Conservation (phyloP, 2,329 filamentous ascomycete genomes). For the Aspergillus ruber region DNA sequence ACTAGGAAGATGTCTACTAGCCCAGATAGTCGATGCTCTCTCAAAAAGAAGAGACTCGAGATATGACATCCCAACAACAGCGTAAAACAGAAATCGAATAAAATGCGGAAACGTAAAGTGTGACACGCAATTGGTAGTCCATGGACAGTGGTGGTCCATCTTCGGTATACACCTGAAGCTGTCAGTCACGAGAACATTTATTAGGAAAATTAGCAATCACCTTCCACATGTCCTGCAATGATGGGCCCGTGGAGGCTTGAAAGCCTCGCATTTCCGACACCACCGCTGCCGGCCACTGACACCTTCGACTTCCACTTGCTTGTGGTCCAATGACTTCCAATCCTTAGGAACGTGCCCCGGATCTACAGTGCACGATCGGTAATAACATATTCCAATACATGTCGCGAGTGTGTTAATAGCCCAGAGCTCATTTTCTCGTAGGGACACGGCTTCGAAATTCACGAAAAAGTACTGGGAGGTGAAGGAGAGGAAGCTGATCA, state of each 20-base stretch:
- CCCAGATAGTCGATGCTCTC: constrained; percentile 49
- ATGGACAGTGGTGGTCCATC: constrained; percentile 63
- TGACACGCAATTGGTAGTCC: constrained; percentile 61
- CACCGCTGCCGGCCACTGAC: constrained; percentile 39
- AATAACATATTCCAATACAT: constrained; percentile 55
- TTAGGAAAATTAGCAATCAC: constrained; percentile 26
- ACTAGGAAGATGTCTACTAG: constrained; percentile 49
- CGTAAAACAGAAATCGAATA: constrained; percentile 56
- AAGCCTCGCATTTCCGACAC: constrained; percentile 57
- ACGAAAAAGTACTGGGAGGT: constrained; percentile 54
- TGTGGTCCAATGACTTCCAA: constrained; percentile 24
- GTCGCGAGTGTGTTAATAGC: constrained; percentile 50
- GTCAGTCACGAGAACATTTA: background rate
- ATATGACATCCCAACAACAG: constrained; percentile 51
- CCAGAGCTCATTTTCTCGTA: constrained; percentile 45
- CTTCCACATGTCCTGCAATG: constrained; percentile 59
- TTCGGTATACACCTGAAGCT: constrained; percentile 53
- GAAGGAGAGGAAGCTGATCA: constrained; percentile 56
- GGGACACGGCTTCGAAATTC: constrained; percentile 48
- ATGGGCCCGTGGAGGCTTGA: constrained; percentile 58
- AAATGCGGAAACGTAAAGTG: constrained; percentile 61
- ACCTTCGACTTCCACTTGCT: constrained; percentile 14
- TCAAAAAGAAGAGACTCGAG: constrained; percentile 51
- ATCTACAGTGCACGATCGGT: constrained; percentile 52
- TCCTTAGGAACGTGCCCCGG: constrained; percentile 49